Conservation (phyloP, 306 rosid genomes). For the Oemleria cerasiformis region DNA sequence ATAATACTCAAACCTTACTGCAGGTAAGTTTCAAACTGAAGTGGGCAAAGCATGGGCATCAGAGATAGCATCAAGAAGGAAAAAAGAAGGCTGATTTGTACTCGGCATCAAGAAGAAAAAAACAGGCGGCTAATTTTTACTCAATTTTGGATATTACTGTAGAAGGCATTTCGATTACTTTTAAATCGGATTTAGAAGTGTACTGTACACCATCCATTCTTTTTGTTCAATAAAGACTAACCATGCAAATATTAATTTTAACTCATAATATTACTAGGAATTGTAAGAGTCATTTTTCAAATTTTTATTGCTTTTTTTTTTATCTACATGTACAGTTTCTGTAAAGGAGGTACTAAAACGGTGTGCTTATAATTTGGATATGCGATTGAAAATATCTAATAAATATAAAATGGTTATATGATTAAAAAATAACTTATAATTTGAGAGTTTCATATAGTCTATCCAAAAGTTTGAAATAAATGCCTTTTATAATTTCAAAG, state of each 20-base stretch:
- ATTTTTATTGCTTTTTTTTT: no score
- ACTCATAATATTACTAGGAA: background rate
- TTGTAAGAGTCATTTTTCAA: no score
- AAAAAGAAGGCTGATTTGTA: conserved; percentile 37
- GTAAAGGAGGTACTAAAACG: no score
- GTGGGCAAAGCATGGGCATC: conserved; percentile 86
- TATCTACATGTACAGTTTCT: no score
- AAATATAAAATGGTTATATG: no score
- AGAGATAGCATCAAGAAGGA: conserved; percentile 73
- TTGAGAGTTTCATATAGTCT: no score
- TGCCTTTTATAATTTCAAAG: no score
- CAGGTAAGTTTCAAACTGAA: conserved; percentile 92
- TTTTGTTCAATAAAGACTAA: background rate
- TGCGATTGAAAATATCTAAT: no score
- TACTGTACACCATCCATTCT: background rate
- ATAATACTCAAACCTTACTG: background rate
- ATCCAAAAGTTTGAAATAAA: no score
- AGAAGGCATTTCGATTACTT: background rate
- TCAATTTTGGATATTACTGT: no score
- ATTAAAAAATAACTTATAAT: no score
- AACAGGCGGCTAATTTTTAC: conserved; percentile 28
- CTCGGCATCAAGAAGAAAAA: conserved; percentile 56
- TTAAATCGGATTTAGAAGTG: background rate
- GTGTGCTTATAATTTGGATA: no score
- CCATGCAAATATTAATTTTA: background rate